Conservation (phyloP, 192 early-diverging fungal species). For the Allomyces javanicus region DNA sequence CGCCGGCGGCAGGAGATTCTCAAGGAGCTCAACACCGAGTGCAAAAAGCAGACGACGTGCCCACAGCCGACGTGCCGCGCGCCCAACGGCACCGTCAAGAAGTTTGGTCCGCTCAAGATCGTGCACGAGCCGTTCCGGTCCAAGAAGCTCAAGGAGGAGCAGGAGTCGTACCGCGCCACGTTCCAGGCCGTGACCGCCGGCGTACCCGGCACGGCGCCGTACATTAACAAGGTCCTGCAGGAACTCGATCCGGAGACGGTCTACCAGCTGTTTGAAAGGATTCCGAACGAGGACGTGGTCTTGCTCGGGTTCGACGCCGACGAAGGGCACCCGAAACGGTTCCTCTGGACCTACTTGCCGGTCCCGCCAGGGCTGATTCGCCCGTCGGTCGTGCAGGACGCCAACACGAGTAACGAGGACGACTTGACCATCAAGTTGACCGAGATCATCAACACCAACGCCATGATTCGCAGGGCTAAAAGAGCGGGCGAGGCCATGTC, state of each 20-base stretch:
- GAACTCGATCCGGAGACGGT: conserved; percentile 86
- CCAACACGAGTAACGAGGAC: conserved; percentile 69
- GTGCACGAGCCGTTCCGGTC: conserved; percentile 84
- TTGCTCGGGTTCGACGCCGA: conserved; percentile 74
- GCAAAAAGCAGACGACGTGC: conserved; percentile 75
- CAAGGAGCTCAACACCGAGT: conserved; percentile 62
- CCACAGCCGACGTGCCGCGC: conserved; percentile 43
- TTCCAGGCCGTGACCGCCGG: conserved; percentile 50
- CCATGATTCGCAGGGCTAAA: conserved; percentile 44
- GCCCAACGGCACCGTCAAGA: conserved; percentile 80
- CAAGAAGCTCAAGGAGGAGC: conserved; percentile 57
- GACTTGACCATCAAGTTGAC: conserved; percentile 87
- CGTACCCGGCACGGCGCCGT: conserved; percentile 53
- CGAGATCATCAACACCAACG: conserved; percentile 82
- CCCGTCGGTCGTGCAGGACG: conserved; percentile 83
- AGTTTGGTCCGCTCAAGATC: conserved; percentile 83
- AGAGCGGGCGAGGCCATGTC: conserved; percentile 40
- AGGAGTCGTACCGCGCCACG: conserved; percentile 46
- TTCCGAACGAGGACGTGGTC: conserved; percentile 87
- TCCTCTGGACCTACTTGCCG: conserved; percentile 83
- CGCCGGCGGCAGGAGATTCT: conserved; percentile 50
- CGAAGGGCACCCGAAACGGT: conserved; percentile 71
- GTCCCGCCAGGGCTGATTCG: conserved; percentile 93
- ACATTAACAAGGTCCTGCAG: conserved; percentile 70
- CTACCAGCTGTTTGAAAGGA: conserved; percentile 61